Evolutionary conservation across 495 filamentous ascomycete species (phyloP), one percentile per base, ranked within the genome.

Genomic region (Paragyromitra xinjiangensis): DNA sequence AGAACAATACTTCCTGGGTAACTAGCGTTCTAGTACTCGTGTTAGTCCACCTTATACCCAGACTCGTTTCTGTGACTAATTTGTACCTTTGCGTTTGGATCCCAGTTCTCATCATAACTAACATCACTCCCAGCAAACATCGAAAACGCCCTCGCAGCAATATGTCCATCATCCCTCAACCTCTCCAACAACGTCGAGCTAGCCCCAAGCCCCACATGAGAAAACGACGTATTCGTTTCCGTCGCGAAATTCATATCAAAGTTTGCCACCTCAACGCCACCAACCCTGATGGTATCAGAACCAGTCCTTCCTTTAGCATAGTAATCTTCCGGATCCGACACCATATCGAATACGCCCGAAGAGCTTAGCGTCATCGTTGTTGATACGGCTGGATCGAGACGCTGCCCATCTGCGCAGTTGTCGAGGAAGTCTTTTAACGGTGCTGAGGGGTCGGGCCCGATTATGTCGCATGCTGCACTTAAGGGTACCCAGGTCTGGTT

Each of bases 91-190:
- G 73, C 66, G 71, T 77, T 14, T 6, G 59, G 66, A 65, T 71
- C 73, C 59, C 59, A 71, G 51, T 71, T 22, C 39, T 71, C 67
- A 6, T 16, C 7, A 24, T 71, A 65, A 8, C 29, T 65, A 48
- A 71, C 73, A 71, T 71, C 59, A 12, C 67, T 77, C 50, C 73
- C 73, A 22, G 16, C 50, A 51, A 64, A 77, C 59, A 71, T 45
- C 12, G 73, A 77, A 71, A 77, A 77, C 7, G 73, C 73, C 39
- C 68, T 77, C 2, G 59, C 73, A 6, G 59, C 67, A 11, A 77
- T 77, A 16, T 64, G 50, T 12, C 67, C 67, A 9, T 65, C 67
- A 12, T 65, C 48, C 40, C 59, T 70, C 53, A 77, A 26, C 34
- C 51, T 58, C 34, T 37, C 59, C 6, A 77, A 24, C 29, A 71